A percentile compares a stretch with the other conserved stretches of the same genome.
Evolutionary conservation across 371 early-diverging fungal genomes (phyloP).

Genomic region (Syncephalastrum monosporum): DNA sequence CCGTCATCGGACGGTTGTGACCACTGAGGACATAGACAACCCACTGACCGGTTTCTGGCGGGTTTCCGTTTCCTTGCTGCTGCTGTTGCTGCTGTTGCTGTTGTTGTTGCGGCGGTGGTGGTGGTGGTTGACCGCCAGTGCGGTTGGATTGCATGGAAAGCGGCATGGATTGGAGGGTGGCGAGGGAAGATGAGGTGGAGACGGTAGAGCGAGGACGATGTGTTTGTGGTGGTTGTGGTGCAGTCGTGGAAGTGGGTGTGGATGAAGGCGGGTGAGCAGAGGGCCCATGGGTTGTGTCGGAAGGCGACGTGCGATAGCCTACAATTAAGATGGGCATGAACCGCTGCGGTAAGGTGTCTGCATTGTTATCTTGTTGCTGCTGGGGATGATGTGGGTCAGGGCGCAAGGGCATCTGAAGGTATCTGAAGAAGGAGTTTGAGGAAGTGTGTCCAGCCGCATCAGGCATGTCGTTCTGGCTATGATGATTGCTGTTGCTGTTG

Average conservation of each 20-base stretch:
- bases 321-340: slow-evolving; percentile 21
- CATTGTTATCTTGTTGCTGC: slow-evolving; percentile 3
- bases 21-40: slow-evolving; percentile 38
- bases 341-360: neutral
- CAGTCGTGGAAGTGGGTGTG: neutral
- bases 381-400: slow-evolving; percentile 2
- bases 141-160: slow-evolving; percentile 23
- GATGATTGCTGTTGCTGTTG: slow-evolving; percentile 10
- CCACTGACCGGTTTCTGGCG: slow-evolving; percentile 28
- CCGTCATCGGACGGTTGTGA: slow-evolving; percentile 8
- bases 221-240: slow-evolving; percentile 1
- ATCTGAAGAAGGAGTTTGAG: slow-evolving; percentile 14
- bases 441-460: neutral
- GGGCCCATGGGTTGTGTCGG: neutral
- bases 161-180: slow-evolving; percentile 29
- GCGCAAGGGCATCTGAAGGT: slow-evolving; percentile 17
- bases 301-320: slow-evolving; percentile 19
- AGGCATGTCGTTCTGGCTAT: neutral
- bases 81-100: neutral
- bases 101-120: too few relatives aligned
- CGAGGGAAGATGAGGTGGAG: slow-evolving; percentile 25
- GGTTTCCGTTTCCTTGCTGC: neutral
- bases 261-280: slow-evolving; percentile 2
- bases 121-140: slow-evolving; percentile 9
- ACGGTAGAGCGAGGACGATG: slow-evolving; percentile 22